phyloP scores from a whole-genome alignment of 352 stramenopile species.

The Halophytophthora polymorphica region DNA sequence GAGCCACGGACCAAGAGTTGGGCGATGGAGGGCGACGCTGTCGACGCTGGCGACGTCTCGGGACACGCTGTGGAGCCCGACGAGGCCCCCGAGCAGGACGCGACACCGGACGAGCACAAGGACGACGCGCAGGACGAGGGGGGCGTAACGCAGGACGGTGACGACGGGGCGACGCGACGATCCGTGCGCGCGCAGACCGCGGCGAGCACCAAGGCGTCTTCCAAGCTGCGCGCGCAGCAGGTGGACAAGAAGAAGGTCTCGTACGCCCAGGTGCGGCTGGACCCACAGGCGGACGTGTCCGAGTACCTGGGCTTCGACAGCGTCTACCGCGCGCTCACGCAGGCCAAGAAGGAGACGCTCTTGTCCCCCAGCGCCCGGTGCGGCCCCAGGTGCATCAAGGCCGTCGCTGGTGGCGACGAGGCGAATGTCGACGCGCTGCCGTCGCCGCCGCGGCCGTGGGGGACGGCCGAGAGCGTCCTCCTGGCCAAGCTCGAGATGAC shows the following conservation, averaged over 20 bases:
- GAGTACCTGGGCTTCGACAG: conserved; percentile 59
- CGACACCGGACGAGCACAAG: conserved; percentile 4
- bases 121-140: neutral
- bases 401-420: conserved; percentile 1
- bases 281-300: conserved; percentile 30
- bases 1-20: conserved; percentile 17
- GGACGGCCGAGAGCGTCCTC: conserved; percentile 35
- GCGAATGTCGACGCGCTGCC: neutral
- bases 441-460: conserved; percentile 22
- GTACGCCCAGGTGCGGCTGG: conserved; percentile 26
- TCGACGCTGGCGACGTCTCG: no score
- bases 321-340: conserved; percentile 43
- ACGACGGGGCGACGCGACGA: conserved; percentile 22
- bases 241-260: conserved; percentile 28
- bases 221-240: conserved; percentile 26
- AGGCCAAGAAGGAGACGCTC: conserved; percentile 20
- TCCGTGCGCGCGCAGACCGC: conserved; percentile 49
- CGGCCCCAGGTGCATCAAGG: conserved; percentile 23
- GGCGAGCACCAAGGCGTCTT: conserved; percentile 53
- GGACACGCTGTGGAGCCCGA: neutral
- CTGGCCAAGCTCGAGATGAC: conserved; percentile 38
- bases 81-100: no score
- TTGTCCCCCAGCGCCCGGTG: conserved; percentile 26
- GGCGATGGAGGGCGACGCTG: no score
- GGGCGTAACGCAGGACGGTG: conserved; percentile 9